Conservation (phyloP, 2,329 filamentous ascomycete species). For the Metarhizium guizhouense region DNA sequence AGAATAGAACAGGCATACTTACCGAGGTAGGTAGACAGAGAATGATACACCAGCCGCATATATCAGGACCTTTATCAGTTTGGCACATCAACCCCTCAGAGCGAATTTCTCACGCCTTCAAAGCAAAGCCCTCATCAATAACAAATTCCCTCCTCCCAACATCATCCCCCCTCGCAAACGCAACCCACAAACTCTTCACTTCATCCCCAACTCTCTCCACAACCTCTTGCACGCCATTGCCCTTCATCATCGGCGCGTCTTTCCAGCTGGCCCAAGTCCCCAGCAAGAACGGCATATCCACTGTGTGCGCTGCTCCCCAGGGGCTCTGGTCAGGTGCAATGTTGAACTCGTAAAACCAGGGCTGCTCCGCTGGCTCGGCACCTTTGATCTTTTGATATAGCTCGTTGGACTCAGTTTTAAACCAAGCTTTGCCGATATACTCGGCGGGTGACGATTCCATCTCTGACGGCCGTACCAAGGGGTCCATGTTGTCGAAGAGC, state of each 20-base stretch:
- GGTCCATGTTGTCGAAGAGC: no score
- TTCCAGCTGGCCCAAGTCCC: conserved; percentile 8
- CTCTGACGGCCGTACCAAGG: no score
- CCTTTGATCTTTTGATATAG: no score
- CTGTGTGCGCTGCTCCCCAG: conserved; percentile 8
- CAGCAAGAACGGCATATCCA: conserved; percentile 11
- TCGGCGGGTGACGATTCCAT: no score
- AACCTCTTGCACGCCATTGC: not conserved
- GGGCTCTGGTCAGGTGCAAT: conserved; percentile 4
- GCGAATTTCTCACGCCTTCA: not conserved
- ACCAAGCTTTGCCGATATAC: no score
- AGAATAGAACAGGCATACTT: no score
- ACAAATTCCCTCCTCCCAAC: not conserved
- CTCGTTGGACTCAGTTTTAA: no score
- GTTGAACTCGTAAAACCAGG: conserved; percentile 5
- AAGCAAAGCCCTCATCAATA: not conserved
- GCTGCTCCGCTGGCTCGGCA: no score
- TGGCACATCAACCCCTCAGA: not conserved
- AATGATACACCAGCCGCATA: not conserved
- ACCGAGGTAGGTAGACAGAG: no score
- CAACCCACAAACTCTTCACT: conserved; percentile 9
- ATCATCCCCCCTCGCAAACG: conserved; percentile 7
- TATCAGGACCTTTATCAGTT: not conserved
- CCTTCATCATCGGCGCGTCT: conserved; percentile 11
- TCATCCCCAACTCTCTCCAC: conserved; percentile 6